Evolutionary conservation across 805 yeast species (phyloP).

Genomic region (Saturnispora hagleri): DNA sequence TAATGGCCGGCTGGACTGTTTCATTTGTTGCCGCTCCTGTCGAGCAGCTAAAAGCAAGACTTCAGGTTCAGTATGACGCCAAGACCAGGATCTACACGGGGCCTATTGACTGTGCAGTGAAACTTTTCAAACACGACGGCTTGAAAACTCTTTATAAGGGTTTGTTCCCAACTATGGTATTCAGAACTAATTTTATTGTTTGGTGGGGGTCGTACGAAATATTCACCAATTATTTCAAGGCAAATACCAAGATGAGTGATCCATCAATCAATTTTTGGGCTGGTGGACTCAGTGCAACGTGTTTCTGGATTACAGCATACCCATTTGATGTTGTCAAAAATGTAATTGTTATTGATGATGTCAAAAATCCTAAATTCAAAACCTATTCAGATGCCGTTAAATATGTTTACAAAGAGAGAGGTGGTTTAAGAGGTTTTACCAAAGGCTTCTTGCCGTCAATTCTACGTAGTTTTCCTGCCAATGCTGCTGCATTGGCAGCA

Average conservation of each 20-base stretch:
- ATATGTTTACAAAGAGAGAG: slow-evolving; percentile 54
- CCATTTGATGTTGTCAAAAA: slow-evolving; percentile 87
- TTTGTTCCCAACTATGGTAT: slow-evolving; percentile 74
- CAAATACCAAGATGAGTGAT: slow-evolving; percentile 53
- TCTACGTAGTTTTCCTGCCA: slow-evolving; percentile 81
- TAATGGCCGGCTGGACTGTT: slow-evolving; percentile 89
- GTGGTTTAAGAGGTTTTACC: slow-evolving; percentile 60
- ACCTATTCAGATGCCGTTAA: slow-evolving; percentile 65
- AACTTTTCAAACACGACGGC: slow-evolving; percentile 53
- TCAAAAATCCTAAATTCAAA: slow-evolving; percentile 60
- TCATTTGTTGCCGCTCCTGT: slow-evolving; percentile 94
- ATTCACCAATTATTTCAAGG: slow-evolving; percentile 58
- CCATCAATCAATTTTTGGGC: slow-evolving; percentile 83
- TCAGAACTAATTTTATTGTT: slow-evolving; percentile 76
- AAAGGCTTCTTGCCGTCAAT: slow-evolving; percentile 77
- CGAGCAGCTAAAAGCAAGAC: slow-evolving; percentile 78
- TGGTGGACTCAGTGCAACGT: slow-evolving; percentile 80
- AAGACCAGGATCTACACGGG: slow-evolving; percentile 59
- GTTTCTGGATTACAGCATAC: slow-evolving; percentile 84
- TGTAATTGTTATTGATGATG: slow-evolving; percentile 71
- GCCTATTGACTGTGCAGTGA: slow-evolving; percentile 65
- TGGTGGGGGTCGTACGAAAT: slow-evolving; percentile 95
- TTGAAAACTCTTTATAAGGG: slow-evolving; percentile 73
- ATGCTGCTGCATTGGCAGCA: slow-evolving; percentile 87
- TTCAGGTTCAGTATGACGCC: slow-evolving; percentile 86